Conservation (phyloP, 1,284 basidiomycete genomes). For the Pyrrhoderma lamaoense region DNA sequence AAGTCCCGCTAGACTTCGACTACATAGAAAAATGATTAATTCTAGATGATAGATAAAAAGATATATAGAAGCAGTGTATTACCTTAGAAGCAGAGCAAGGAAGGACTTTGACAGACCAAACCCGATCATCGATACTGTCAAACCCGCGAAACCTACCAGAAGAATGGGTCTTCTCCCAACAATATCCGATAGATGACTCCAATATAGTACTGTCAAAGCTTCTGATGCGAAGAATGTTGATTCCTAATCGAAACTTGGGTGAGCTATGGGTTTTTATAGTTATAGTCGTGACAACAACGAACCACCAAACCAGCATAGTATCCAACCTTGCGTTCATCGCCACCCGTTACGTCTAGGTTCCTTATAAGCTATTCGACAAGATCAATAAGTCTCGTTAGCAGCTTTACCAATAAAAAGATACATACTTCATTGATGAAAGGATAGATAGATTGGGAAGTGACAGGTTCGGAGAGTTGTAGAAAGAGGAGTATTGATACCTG, state of each 20-base stretch:
- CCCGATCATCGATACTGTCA: constrained; percentile 44
- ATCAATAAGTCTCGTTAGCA: too few relatives aligned
- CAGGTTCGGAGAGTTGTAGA: constrained; percentile 45
- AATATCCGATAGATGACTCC: constrained; percentile 51
- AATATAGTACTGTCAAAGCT: constrained; percentile 51
- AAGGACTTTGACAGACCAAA: constrained; percentile 49
- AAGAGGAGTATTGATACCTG: constrained; percentile 34
- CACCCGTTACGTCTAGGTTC: constrained; percentile 46
- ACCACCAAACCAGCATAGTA: constrained; percentile 47
- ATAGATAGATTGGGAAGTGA: constrained; percentile 49
- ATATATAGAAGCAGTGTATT: constrained; percentile 1
- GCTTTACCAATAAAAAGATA: background rate
- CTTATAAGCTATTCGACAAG: constrained; percentile 40
- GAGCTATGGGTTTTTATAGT: too few relatives aligned
- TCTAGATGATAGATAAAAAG: background rate
- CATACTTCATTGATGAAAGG: constrained; percentile 55
- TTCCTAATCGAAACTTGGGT: constrained; percentile 42
- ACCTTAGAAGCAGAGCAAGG: constrained; percentile 32
- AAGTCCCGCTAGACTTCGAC: constrained; percentile 44
- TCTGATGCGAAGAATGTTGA: constrained; percentile 54
- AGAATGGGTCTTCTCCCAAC: constrained; percentile 57
- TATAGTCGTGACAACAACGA: background rate
- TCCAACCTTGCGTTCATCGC: constrained; percentile 53
- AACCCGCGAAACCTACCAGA: constrained; percentile 44
- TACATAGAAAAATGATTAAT: too few relatives aligned